Conservation (phyloP, 1,284 basidiomycete species). For the Ceratobasidium sp. region DNA sequence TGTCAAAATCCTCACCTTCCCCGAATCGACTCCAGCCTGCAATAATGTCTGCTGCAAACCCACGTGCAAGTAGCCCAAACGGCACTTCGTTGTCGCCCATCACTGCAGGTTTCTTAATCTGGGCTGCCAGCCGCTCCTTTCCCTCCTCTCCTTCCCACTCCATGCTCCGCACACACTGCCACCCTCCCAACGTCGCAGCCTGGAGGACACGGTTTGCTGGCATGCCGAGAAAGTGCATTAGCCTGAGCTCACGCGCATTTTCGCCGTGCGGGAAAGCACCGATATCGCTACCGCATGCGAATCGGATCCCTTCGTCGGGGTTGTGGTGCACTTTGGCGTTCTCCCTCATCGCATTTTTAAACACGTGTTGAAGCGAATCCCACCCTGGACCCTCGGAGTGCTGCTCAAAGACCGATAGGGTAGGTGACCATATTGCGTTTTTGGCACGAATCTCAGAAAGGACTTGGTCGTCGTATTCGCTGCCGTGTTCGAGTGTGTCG, state of each 20-base stretch:
- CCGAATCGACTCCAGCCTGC: constrained; percentile 62
- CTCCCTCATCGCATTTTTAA: constrained; percentile 60
- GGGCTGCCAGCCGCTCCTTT: constrained; percentile 50
- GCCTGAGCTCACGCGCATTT: constrained; percentile 69
- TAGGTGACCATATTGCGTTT: constrained; percentile 65
- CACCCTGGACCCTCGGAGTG: constrained; percentile 11
- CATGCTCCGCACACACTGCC: constrained; percentile 65
- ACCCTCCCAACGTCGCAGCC: constrained; percentile 71
- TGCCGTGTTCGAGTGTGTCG: constrained; percentile 65
- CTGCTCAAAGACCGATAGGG: constrained; percentile 62
- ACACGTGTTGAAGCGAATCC: constrained; percentile 53
- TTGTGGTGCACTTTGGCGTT: constrained; percentile 16
- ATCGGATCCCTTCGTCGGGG: constrained; percentile 55
- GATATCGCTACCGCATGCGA: constrained; percentile 73
- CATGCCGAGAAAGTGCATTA: constrained; percentile 69
- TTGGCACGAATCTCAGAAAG: constrained; percentile 43
- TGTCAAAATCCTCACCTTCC: constrained; percentile 58
- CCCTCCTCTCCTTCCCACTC: constrained; percentile 47
- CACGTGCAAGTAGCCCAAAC: constrained; percentile 64
- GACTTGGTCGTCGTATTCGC: constrained; percentile 51
- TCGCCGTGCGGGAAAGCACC: constrained; percentile 70
- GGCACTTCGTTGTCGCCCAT: constrained; percentile 66
- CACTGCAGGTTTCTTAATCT: constrained; percentile 48
- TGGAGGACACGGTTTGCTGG: constrained; percentile 64
- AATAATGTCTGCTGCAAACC: constrained; percentile 70